These are phyloP conservation scores for Carex scoparia DNA, from an alignment of 176 grass and related monocot genomes.

Conservation along the genomic window DNA sequence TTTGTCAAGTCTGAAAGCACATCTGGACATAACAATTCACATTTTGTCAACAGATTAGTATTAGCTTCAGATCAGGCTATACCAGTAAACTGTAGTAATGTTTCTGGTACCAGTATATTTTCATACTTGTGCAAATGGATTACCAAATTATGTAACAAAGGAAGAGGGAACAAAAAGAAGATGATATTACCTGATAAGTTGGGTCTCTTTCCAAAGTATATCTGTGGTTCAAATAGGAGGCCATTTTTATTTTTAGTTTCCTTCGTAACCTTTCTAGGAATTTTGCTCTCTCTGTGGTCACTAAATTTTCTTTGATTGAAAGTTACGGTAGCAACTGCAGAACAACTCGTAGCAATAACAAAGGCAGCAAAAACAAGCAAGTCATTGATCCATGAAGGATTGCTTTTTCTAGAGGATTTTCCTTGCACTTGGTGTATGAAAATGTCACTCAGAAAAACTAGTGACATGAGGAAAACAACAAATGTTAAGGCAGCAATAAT, in stretches of 20 bases:
- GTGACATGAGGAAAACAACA: conserved; percentile 24
- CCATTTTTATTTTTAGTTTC: conserved; percentile 3
- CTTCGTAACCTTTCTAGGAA: neutral
- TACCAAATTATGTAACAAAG: neutral
- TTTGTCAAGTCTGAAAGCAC: conserved; percentile 22
- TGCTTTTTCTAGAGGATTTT: conserved; percentile 30
- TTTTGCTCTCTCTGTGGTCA: neutral
- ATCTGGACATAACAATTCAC: conserved; percentile 24
- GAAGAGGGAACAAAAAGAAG: neutral
- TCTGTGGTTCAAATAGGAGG: conserved; percentile 20
- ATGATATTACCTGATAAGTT: conserved; percentile 33
- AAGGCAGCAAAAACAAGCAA: conserved; percentile 31
- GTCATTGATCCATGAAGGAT: conserved; percentile 40
- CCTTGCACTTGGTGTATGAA: conserved; percentile 32
- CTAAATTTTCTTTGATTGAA: conserved; percentile 12
- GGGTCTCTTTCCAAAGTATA: conserved; percentile 37
- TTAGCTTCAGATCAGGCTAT: neutral
- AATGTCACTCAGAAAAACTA: conserved; percentile 34
- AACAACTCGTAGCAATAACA: conserved; percentile 30
- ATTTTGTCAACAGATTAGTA: neutral
- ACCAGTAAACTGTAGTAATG: neutral
- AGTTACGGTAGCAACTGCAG: conserved; percentile 19
- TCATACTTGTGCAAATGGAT: neutral
- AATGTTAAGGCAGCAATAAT: conserved; percentile 21
- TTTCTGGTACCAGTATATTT: neutral